Evolutionary conservation across 371 early-diverging fungal species (phyloP), one percentile per base, ranked within the genome.

Genomic region (Saksenaea oblongispora): DNA sequence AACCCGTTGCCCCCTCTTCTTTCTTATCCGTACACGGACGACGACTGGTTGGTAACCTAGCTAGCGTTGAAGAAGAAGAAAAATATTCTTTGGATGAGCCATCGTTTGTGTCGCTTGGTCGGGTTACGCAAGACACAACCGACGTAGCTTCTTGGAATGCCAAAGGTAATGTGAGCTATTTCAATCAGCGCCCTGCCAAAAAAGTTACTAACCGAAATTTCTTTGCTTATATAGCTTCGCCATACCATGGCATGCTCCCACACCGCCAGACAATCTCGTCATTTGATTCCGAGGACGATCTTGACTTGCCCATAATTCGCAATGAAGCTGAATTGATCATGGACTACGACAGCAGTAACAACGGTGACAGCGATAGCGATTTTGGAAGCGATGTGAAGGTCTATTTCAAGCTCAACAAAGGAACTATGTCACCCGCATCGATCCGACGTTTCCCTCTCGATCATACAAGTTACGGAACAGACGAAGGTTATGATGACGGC

Each of bases 401-500:
- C 28, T 56, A 22, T 22, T 22, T 47, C 24, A 47, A 47, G 24
- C n/a, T 63, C 71, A 73, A 47, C 44, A 51, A 27, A 62, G 59
- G 27, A 27, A 11, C 10, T 10, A 24, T 26, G 15, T 39, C 71
- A 27, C 34, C 60, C 34, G 57, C 54, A 24, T 47, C 63, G n/a
- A 63, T 66, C 51, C 65, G 59, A 17, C 65, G 64, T 31, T 68
- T 59, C 61, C 36, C 59, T 41, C 10, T 22, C 24, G 47, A 62
- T 14, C 60, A 67, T 10, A 61, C 66, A 14, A 62, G 47, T 17
- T 34, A 54, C 26, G 57, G 68, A 35, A 62, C 67, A 3, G 74
- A 76, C 54, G 76, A 75, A 64, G 76, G 73, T 2, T 74, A 76
- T 18, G 76, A 79, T 47, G 79, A 76, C 28, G 62, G 59, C 7